These are phyloP conservation scores for Tolypocladium cylindrosporum DNA, from an alignment of 2,329 filamentous ascomycete genomes.

Conservation along the genomic window DNA sequence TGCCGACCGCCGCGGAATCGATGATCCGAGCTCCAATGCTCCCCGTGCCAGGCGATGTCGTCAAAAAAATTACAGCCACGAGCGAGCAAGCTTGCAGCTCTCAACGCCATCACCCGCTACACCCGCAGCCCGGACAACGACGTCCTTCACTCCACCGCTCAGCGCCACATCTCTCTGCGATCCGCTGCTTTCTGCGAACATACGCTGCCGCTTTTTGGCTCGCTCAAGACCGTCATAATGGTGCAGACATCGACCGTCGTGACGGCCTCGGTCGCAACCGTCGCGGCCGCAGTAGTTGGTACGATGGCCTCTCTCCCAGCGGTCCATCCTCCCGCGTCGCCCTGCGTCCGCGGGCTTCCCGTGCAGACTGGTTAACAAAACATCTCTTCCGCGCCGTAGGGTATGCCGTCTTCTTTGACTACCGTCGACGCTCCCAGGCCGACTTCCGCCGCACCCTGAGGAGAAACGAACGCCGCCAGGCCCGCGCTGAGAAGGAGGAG, in stretches of 20 bases:
- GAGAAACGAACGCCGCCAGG: conserved; percentile 65
- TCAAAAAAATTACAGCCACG: conserved; percentile 6
- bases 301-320: conserved; percentile 11
- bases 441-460: conserved; percentile 60
- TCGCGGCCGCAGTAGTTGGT: conserved; percentile 52
- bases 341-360: background rate
- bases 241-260: conserved; percentile 45
- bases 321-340: background rate
- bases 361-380: background rate
- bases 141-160: background rate
- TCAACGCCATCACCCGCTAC: background rate
- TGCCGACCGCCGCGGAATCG: conserved; percentile 9
- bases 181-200: background rate
- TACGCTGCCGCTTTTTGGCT: conserved; percentile 5
- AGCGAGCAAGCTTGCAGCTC: background rate
- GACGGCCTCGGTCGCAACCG: conserved; percentile 51
- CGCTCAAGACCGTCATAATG: conserved; percentile 19
- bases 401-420: conserved; percentile 61
- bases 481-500: conserved; percentile 61
- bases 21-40: conserved; percentile 5
- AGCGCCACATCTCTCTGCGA: conserved; percentile 1
- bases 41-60: conserved; percentile 2
- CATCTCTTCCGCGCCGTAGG: conserved; percentile 24
- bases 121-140: background rate
- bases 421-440: conserved; percentile 51